phyloP scores from a whole-genome alignment of 306 rosid species.

The Castanea crenata region DNA sequence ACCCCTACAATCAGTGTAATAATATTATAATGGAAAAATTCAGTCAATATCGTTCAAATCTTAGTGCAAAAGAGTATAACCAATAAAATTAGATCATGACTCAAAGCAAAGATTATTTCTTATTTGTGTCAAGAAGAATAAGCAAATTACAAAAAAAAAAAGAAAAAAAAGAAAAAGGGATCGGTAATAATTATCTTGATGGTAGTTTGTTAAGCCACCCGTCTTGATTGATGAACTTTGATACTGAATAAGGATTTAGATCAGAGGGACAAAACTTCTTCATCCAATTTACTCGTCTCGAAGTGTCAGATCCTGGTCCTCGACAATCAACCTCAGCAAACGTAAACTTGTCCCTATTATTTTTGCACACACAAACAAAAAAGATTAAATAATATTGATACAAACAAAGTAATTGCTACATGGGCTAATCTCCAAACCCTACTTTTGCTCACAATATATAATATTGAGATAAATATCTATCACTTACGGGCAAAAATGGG shows the following conservation, averaged over 20 bases:
- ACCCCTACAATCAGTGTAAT: too few species aligned
- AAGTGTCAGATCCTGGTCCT: conserved; percentile 30
- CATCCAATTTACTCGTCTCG: conserved; percentile 33
- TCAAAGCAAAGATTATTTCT: background rate
- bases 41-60: too few species aligned
- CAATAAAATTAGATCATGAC: background rate
- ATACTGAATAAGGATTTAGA: background rate
- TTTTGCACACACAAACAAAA: background rate
- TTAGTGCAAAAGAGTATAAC: too few species aligned
- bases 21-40: too few species aligned
- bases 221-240: conserved; percentile 40
- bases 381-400: background rate
- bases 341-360: conserved; percentile 6
- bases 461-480: background rate
- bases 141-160: background rate
- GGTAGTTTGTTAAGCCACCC: conserved; percentile 21
- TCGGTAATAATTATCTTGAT: background rate
- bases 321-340: conserved; percentile 27
- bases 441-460: background rate
- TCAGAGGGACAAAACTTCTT: background rate
- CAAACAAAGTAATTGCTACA: background rate
- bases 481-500: too few species aligned
- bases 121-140: background rate
- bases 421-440: background rate
- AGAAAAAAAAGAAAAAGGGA: too few species aligned